A percentile compares a stretch with the other conserved stretches of the same genome.
Evolutionary conservation across 371 early-diverging fungal species (phyloP).

Genomic region (Conidiobolus incongruus): DNA sequence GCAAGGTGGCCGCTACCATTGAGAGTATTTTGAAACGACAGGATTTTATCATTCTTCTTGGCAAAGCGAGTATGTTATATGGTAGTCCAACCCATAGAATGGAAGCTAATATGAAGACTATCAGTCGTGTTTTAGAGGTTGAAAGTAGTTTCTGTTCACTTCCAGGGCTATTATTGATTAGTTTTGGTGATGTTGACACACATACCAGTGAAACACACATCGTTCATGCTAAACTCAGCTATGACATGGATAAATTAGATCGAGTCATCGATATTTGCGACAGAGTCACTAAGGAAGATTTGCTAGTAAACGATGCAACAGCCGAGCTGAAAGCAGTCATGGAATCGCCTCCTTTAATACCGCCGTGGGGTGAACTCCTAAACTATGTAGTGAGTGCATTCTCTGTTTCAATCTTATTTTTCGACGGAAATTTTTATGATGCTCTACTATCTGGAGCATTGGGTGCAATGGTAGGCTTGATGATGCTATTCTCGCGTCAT

Average conservation of each 20-base stretch:
- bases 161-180: constrained; percentile 46
- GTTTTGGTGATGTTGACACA: constrained; percentile 44
- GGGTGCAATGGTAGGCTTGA: constrained; percentile 16
- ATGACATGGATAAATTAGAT: constrained; percentile 37
- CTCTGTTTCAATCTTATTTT: constrained; percentile 19
- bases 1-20: constrained; percentile 8
- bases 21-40: constrained; percentile 34
- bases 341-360: constrained; percentile 19
- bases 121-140: constrained; percentile 29
- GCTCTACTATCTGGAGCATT: constrained; percentile 18
- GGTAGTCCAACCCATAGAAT: constrained; percentile 33
- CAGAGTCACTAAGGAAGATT: constrained; percentile 16
- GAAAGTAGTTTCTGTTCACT: constrained; percentile 40
- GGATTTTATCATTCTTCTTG: constrained; percentile 26
- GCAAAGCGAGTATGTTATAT: constrained; percentile 24
- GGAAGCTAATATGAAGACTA: constrained; percentile 22
- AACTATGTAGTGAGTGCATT: constrained; percentile 31
- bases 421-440: constrained; percentile 23
- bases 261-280: constrained; percentile 31
- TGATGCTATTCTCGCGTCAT: constrained; percentile 16
- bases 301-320: constrained; percentile 25
- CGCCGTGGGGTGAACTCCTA: constrained; percentile 17
- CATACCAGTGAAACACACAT: constrained; percentile 59
- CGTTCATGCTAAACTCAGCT: constrained; percentile 26
- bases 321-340: constrained; percentile 26